Evolutionary conservation across 805 yeast species (phyloP).

Genomic region (Ogataea minuta): DNA sequence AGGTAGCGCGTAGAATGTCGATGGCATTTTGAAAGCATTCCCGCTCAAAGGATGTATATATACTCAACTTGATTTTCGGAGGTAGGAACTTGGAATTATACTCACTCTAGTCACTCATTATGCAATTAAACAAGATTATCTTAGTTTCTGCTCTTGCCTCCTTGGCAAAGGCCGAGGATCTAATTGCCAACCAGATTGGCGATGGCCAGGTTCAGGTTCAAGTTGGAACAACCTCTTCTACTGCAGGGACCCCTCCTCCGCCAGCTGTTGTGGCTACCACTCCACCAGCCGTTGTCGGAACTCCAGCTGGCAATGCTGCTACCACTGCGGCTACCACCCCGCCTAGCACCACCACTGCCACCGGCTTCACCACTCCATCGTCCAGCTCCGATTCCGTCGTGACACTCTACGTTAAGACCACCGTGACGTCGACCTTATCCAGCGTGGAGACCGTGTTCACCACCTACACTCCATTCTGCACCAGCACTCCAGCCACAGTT

Average conservation of each 20-base stretch:
- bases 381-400: slow-evolving; percentile 14
- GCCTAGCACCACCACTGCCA: slow-evolving; percentile 3
- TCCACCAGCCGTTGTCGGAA: slow-evolving; percentile 1
- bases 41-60: slow-evolving; percentile 3
- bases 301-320: slow-evolving; percentile 8
- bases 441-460: slow-evolving; percentile 22
- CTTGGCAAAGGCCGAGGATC: slow-evolving; percentile 13
- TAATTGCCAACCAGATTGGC: slow-evolving; percentile 22
- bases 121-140: slow-evolving; percentile 25
- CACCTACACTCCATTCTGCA: slow-evolving; percentile 22
- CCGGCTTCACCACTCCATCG: slow-evolving; percentile 7
- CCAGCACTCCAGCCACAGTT: slow-evolving; percentile 9
- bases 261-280: slow-evolving; percentile 3
- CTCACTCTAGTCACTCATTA: slow-evolving; percentile 19
- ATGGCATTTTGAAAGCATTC: background rate
- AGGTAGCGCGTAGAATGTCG: slow-evolving; percentile 9
- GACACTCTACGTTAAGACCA: slow-evolving; percentile 9
- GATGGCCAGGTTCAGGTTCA: slow-evolving; percentile 27
- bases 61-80: background rate
- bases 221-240: background rate
- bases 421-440: slow-evolving; percentile 16
- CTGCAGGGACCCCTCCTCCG: slow-evolving; percentile 1
- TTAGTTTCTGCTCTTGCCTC: slow-evolving; percentile 11
- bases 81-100: background rate
- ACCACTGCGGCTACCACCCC: too few species aligned